Base-by-base conservation (phyloP, 1,284 basidiomycete genomes). In the Ceratorhiza oryzae-sativae region DNA sequence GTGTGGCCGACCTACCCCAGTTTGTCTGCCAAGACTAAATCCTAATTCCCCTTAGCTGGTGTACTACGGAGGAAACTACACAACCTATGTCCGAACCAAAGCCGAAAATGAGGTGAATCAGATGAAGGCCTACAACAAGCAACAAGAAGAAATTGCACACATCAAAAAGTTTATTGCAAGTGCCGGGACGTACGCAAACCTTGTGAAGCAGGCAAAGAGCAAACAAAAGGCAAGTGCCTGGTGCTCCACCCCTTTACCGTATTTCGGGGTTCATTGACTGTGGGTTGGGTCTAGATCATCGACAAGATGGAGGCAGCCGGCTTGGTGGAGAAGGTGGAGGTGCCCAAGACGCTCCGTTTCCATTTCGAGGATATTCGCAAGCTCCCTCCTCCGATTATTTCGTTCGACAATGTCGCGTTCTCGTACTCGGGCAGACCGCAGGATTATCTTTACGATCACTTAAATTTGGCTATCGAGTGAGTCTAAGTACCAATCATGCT, bases 261-360 rank as follows among this genome's bases (percentile, higher is more conserved):
- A 13, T 39, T 39, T 13, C 32, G 25, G n/a, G 53, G 18, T 34
- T n/a, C 13, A 13, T 13, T 39, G 36, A 39, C 36, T 13, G 36
- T 39, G 36, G 36, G 36, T 42, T 65, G 23, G 27, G 1, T 27
- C 20, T 55, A 78, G 85, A 97, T 97, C 76, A 97, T 99, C 82
- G 97, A 99, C 87, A 99, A 99, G 88, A 98, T 99, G 97, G 97
- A 98, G 86, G 97, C 97, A n/a, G 97, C 96, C 13, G 97, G 97
- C 77, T 86, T 98, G 51, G 86, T 98, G 78, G 94, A 98, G 83
- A 94, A 94, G 81, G 85, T 98, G 72, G 91, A 94, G 79, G 79
- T 81, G 6, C 86, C 87, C 61, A 89, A 87, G 78, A 87, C 88
- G 48, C 84, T 98, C 68, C 86, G 89, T 68, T 99, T 98, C 88